Conservation (phyloP, 345 rosid species). For the Eucalyptus pumila region DNA sequence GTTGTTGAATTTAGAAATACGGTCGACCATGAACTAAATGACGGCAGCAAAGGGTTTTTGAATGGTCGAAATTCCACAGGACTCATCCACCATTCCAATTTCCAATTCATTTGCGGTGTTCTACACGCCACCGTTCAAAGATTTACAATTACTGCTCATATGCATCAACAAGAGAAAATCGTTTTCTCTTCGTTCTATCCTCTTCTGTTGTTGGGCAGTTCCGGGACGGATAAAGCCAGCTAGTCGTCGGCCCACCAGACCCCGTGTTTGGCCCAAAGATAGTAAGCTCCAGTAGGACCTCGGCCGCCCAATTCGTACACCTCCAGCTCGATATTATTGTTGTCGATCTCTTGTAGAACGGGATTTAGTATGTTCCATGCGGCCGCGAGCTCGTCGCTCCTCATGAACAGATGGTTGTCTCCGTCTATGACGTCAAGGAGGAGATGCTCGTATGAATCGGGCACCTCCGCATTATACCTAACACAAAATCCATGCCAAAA, state of each 20-base stretch:
- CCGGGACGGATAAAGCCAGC: not conserved
- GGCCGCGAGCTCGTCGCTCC: conserved; percentile 75
- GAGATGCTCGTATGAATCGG: conserved; percentile 74
- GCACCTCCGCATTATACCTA: conserved; percentile 53
- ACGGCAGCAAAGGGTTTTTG: not conserved
- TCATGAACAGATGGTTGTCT: conserved; percentile 72
- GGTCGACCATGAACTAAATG: not conserved
- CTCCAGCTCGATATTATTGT: conserved; percentile 38
- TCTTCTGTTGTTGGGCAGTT: not conserved
- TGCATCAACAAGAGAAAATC: not conserved
- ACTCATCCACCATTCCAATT: not conserved
- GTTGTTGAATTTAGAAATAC: not conserved
- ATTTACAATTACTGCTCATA: not conserved
- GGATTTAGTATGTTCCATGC: conserved; percentile 61
- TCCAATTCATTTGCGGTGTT: not conserved
- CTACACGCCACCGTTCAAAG: not conserved
- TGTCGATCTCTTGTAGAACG: conserved; percentile 40
- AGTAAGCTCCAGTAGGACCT: conserved; percentile 62
- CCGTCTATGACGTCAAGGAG: conserved; percentile 78
- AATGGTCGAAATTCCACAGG: not conserved
- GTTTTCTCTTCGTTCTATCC: too few species aligned
- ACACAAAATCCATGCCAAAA: not conserved
- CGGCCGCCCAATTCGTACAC: conserved; percentile 64
- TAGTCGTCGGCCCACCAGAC: conserved; percentile 51
- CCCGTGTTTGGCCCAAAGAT: conserved; percentile 68